Base-by-base conservation (phyloP, 2,329 filamentous ascomycete species). In the Epichloe uncinata region DNA sequence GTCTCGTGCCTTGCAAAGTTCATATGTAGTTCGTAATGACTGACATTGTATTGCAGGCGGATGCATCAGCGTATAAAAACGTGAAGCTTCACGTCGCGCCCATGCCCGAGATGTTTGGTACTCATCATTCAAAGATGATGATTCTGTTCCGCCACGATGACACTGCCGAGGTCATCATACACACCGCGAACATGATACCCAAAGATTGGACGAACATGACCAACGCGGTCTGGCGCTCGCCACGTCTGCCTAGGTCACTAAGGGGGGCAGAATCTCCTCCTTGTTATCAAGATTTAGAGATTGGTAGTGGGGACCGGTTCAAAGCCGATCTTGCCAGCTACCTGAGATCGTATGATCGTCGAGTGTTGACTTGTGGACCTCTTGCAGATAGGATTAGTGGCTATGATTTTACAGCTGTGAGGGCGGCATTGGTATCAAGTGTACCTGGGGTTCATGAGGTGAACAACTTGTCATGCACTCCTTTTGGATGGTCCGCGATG, bases 181-280 rank as follows among this genome's bases (percentile, higher is more conserved):
- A 94, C 58, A 95, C 89, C 0, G 87, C 89, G 16, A 95, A 95
- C 58, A 88, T 95, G 84, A 91, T 95, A n/a, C 61, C 74, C 4
- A 81, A 82, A 50, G 89, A 95, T 63, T 95, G 89, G 89, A 77
- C 73, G 1, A 93, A 93, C 57, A 86, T 95, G 85, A 85, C 82
- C 1, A 88, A 95, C 63, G 87, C 80, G 1, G 77, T 86, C 5
- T 95, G 89, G 89, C 73, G 69, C 46, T 91, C 87, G 0, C 87
- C 87, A 0, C 61, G 78, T 1, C 76, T 95, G 1, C 81, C 85
- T 1, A 65, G 77, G 1, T 45, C 69, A 7, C 22, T 16, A 37
- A 22, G 22, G 45, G 20, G 38, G 12, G 12, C 22, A 7, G 36
- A 9, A n/a, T 3, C 5, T 20, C 2, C 30, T 15, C 38, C 50